Base-by-base conservation (phyloP, 768 basidiomycete genomes). In the Naganishia kalamii region DNA sequence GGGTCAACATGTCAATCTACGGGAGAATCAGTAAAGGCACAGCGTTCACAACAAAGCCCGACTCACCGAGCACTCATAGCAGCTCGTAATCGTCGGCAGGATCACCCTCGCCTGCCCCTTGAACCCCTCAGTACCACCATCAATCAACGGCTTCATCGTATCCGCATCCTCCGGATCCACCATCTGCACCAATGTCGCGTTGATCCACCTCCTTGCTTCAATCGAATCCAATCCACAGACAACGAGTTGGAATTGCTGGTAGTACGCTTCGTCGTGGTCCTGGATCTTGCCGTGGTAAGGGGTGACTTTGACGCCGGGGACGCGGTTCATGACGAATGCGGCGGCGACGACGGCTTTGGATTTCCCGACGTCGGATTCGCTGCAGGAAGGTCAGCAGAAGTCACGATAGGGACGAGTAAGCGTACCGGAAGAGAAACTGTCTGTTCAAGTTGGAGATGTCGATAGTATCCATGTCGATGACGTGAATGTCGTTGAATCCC, bases 401-500 rank as follows among this genome's bases (percentile, higher is more conserved):
- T 50, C 35, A 19, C 21, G 29, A 62, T 29, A 32, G 27, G 35
- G 15, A 35, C 4, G 47, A 21, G 30, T 4, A n/a, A 11, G 75
- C 80, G 57, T 70, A 91, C 94, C 96, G 85, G 81, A 99, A 99
- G 25, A 99, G 82, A 78, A 99, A 99, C 79, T 99, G 96, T 54
- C 96, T 85, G 78, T 99, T 99, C 70, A 99, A 83, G 79, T 99
- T 99, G 74, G 92, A 97, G 74, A 99, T 89, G 80, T 99, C 94
- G 77, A 98, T 99, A 17, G 94, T 97, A 82, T 99, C 94, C 93
- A 99, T 98, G 82, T 99, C 96, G 75, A 99, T 98, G 67, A 99
- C 93, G 82, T 97, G 92, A 70, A 98, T 96, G 74, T 98, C 90
- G 79, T 88, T 90, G 86, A 98, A 99, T 27, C 96, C 96, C 48